Evolutionary conservation across 2,329 filamentous ascomycete genomes (phyloP).

Genomic region (Chrysosporium keratinophilum): DNA sequence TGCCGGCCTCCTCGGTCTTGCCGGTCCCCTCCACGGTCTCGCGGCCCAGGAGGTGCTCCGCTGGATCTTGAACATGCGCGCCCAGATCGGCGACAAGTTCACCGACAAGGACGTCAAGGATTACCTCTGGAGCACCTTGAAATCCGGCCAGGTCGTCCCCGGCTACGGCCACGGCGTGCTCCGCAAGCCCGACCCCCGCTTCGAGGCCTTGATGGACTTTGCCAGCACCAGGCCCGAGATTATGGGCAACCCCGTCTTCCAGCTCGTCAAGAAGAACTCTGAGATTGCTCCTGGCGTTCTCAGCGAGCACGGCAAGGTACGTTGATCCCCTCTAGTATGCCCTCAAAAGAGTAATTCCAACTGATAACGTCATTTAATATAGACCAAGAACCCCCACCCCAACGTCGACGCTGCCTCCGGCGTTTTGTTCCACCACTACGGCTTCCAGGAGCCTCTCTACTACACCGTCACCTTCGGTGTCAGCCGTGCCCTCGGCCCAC

Average conservation of each 20-base stretch:
- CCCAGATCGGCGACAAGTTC: slow-evolving; percentile 67
- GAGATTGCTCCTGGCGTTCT: slow-evolving; percentile 83
- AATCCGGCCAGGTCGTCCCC: slow-evolving; percentile 85
- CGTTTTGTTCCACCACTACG: slow-evolving; percentile 95
- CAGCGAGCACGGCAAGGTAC: slow-evolving; percentile 79
- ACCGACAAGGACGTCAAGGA: slow-evolving; percentile 70
- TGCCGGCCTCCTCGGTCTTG: slow-evolving; percentile 87
- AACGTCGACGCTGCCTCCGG: slow-evolving; percentile 93
- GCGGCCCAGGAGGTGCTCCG: slow-evolving; percentile 94
- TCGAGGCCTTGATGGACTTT: slow-evolving; percentile 94
- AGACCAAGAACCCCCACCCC: slow-evolving; percentile 93
- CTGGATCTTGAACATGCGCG: slow-evolving; percentile 95
- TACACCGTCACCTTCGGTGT: slow-evolving; percentile 66
- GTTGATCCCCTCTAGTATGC: slow-evolving; percentile 13
- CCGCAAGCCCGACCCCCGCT: slow-evolving; percentile 91
- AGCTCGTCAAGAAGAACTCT: slow-evolving; percentile 86
- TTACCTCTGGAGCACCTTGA: slow-evolving; percentile 88
- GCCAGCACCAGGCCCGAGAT: slow-evolving; percentile 77
- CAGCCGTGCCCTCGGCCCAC: slow-evolving; percentile 64
- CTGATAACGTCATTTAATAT: slow-evolving; percentile 4
- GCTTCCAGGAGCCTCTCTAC: slow-evolving; percentile 93
- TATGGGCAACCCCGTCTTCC: slow-evolving; percentile 76
- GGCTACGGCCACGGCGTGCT: slow-evolving; percentile 94
- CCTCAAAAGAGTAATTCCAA: background rate
- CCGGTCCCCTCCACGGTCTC: slow-evolving; percentile 84